phyloP scores from a whole-genome alignment of 1,284 basidiomycete genomes.

The Takashimella koratensis region DNA sequence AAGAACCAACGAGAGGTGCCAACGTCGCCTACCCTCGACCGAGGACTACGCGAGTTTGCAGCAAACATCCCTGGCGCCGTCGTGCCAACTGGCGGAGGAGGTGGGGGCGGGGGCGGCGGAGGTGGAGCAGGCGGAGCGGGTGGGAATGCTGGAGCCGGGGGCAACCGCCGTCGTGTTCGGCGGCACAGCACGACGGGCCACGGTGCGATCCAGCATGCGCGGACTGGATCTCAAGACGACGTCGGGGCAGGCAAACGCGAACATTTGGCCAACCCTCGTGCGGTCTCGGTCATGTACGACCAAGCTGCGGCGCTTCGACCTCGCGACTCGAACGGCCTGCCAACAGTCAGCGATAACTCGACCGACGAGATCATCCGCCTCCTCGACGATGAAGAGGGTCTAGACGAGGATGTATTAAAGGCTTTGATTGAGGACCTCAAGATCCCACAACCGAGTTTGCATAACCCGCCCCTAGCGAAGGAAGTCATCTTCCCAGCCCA shows the following conservation, averaged over 20 bases:
- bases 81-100: conserved; percentile 48
- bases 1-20: conserved; percentile 57
- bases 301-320: conserved; percentile 60
- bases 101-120: conserved; percentile 60
- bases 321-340: conserved; percentile 66
- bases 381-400: conserved; percentile 82
- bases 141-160: conserved; percentile 43
- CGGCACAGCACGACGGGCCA: conserved; percentile 38
- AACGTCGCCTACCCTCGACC: conserved; percentile 63
- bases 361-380: conserved; percentile 93
- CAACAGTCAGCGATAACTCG: conserved; percentile 75
- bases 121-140: too few species aligned
- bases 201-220: conserved; percentile 54
- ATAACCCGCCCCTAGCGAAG: conserved; percentile 88
- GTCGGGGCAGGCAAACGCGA: conserved; percentile 57
- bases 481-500: conserved; percentile 99
- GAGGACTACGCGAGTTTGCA: conserved; percentile 36
- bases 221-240: conserved; percentile 70
- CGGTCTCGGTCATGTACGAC: conserved; percentile 85
- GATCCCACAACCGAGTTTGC: conserved; percentile 85
- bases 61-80: conserved; percentile 1
- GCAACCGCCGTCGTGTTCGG: conserved; percentile 65
- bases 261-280: conserved; percentile 64
- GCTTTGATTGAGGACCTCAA: conserved; percentile 88
- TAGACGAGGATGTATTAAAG: conserved; percentile 92